phyloP scores from a whole-genome alignment of 2,329 filamentous ascomycete species.

The Aureobasidium sp. region DNA sequence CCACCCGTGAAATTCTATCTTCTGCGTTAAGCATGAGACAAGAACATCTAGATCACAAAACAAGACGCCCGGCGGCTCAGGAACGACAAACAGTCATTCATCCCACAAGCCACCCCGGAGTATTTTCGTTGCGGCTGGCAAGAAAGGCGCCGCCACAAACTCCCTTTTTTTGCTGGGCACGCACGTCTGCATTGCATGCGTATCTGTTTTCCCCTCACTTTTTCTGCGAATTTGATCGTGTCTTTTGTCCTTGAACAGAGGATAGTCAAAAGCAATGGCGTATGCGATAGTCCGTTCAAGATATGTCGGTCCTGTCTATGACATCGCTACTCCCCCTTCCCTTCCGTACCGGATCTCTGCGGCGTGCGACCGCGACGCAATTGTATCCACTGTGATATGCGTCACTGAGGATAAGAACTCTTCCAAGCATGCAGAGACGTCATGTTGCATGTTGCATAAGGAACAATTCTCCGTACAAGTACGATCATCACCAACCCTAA shows the following conservation, averaged over 20 bases:
- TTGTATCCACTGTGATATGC: neutral
- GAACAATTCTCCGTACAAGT: no score
- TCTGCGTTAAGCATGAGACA: conserved; percentile 4
- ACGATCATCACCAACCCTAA: no score
- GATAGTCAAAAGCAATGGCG: no score
- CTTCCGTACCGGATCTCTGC: neutral
- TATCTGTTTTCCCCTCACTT: neutral
- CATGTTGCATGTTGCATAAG: neutral
- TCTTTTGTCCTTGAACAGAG: no score
- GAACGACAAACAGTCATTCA: neutral
- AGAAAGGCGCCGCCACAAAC: neutral
- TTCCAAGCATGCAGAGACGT: neutral
- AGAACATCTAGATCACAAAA: conserved; percentile 4
- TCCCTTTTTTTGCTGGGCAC: neutral
- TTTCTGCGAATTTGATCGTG: no score
- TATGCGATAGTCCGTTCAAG: no score
- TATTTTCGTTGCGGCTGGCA: conserved; percentile 4
- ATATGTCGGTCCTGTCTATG: neutral
- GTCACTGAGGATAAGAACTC: neutral
- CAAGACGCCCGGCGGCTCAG: neutral
- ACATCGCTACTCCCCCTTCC: neutral
- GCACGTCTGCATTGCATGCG: no score
- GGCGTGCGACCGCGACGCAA: neutral
- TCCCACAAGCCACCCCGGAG: neutral
- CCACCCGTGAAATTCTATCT: neutral